These are phyloP conservation scores for Citrus medica DNA, from an alignment of 345 rosid genomes.

Conservation along the genomic window DNA sequence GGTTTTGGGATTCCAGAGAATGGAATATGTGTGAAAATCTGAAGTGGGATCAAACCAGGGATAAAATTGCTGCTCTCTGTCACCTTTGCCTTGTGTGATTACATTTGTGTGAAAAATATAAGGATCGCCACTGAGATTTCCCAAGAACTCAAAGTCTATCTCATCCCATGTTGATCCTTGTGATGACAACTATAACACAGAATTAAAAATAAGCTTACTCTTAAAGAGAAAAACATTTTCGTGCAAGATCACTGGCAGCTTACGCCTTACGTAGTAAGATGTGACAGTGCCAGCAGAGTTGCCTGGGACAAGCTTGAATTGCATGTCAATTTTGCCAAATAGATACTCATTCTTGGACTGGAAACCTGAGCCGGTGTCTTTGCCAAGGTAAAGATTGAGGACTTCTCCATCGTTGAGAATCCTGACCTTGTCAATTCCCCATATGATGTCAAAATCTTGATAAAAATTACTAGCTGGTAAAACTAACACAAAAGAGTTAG, in stretches of 20 bases:
- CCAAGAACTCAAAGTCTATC: slow-evolving; percentile 74
- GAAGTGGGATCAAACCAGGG: slow-evolving; percentile 78
- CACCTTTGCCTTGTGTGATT: slow-evolving; percentile 63
- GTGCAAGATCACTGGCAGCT: neutral
- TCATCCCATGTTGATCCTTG: slow-evolving; percentile 64
- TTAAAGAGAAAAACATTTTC: neutral
- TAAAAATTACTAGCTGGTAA: slow-evolving; percentile 21
- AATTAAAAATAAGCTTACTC: neutral
- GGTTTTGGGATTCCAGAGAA: slow-evolving; percentile 61
- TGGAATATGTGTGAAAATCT: slow-evolving; percentile 71
- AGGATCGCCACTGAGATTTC: slow-evolving; percentile 66
- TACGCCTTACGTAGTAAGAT: slow-evolving; percentile 48
- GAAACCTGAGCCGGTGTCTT: slow-evolving; percentile 47
- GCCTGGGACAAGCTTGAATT: slow-evolving; percentile 53
- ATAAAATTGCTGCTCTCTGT: slow-evolving; percentile 74
- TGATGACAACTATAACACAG: slow-evolving; percentile 40
- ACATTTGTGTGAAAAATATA: slow-evolving; percentile 70
- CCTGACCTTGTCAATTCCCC: slow-evolving; percentile 37
- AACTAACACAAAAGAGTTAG: neutral
- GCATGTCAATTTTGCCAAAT: slow-evolving; percentile 41
- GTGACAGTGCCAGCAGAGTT: slow-evolving; percentile 60
- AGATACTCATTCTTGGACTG: slow-evolving; percentile 37
- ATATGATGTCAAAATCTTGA: slow-evolving; percentile 33
- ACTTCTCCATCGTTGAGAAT: slow-evolving; percentile 33
- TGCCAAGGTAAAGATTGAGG: slow-evolving; percentile 36